phyloP scores from a whole-genome alignment of 1,284 basidiomycete genomes.

The Trichosporon ovoides region DNA sequence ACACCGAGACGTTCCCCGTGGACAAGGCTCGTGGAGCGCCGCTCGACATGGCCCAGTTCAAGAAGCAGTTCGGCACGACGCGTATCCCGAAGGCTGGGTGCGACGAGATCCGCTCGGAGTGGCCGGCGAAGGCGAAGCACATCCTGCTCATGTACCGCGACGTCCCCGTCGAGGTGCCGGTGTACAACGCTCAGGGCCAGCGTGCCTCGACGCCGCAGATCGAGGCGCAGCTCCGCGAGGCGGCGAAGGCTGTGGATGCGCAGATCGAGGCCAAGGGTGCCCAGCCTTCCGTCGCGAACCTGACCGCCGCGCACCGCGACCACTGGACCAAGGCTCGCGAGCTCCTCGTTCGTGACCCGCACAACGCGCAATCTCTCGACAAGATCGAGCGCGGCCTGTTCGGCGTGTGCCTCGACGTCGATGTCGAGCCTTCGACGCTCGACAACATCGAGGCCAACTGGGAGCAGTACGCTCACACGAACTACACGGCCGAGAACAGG shows the following conservation, averaged over 20 bases:
- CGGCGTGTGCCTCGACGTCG: slow-evolving; percentile 16
- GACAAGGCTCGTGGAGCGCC: slow-evolving; percentile 11
- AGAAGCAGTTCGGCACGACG: slow-evolving; percentile 18
- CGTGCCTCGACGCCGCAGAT: slow-evolving; percentile 14
- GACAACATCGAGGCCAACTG: slow-evolving; percentile 8
- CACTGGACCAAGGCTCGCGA: slow-evolving; percentile 12
- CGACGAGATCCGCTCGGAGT: slow-evolving; percentile 10
- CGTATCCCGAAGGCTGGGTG: slow-evolving; percentile 11
- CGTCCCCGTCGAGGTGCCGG: slow-evolving; percentile 9
- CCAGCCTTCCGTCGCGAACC: slow-evolving; percentile 11
- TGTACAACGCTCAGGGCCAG: slow-evolving; percentile 4
- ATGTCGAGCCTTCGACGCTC: slow-evolving; percentile 8
- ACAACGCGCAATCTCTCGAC: slow-evolving; percentile 8
- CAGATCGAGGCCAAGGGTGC: slow-evolving; percentile 4
- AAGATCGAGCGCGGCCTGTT: slow-evolving; percentile 10
- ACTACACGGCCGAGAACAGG: slow-evolving; percentile 9
- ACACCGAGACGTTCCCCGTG: slow-evolving; percentile 13
- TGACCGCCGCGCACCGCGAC: slow-evolving; percentile 16
- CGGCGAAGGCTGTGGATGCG: neutral
- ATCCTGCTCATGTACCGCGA: slow-evolving; percentile 15
- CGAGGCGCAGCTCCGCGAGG: slow-evolving; percentile 9
- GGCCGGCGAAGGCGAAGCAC: slow-evolving; percentile 6
- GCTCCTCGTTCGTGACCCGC: slow-evolving; percentile 5
- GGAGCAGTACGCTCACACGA: slow-evolving; percentile 8
- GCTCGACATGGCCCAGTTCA: slow-evolving; percentile 19